phyloP scores from a whole-genome alignment of 495 filamentous ascomycete genomes.

The Neurospora hispaniola region DNA sequence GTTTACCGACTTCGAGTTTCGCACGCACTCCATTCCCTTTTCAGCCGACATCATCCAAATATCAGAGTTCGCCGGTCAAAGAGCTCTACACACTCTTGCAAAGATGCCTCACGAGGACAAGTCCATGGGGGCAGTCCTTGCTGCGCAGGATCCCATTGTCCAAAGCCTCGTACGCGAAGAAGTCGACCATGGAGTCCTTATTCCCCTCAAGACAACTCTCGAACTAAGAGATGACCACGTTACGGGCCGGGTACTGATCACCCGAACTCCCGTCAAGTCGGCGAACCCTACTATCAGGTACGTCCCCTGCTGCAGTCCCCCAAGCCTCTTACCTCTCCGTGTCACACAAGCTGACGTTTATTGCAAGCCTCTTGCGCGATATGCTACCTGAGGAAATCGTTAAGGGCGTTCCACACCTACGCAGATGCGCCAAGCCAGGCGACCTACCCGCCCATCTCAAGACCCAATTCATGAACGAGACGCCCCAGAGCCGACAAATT shows the following conservation, averaged over 20 bases:
- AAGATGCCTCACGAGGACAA: slow-evolving; percentile 18
- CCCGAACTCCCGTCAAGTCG: slow-evolving; percentile 40
- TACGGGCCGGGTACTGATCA: slow-evolving; percentile 40
- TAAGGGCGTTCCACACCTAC: slow-evolving; percentile 63
- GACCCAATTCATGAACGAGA: slow-evolving; percentile 37
- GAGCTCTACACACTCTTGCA: background rate
- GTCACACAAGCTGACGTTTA: slow-evolving; percentile 1
- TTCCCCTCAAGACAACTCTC: slow-evolving; percentile 45
- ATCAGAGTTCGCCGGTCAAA: background rate
- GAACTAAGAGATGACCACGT: slow-evolving; percentile 40
- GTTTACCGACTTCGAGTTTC: background rate
- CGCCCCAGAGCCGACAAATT: slow-evolving; percentile 28
- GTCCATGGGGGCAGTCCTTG: slow-evolving; percentile 14
- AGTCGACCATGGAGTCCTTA: slow-evolving; percentile 30
- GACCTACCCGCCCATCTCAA: slow-evolving; percentile 50
- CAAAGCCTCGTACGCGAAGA: slow-evolving; percentile 19
- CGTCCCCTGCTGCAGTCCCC: background rate
- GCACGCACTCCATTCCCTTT: background rate
- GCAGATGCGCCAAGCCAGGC: slow-evolving; percentile 63
- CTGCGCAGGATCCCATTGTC: slow-evolving; percentile 20
- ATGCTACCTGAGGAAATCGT: slow-evolving; percentile 46
- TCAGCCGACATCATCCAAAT: background rate
- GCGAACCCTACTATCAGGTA: slow-evolving; percentile 44
- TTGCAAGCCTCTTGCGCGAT: slow-evolving; percentile 31
- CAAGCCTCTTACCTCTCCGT: background rate